Evolutionary conservation across 2,329 filamentous ascomycete species (phyloP), one percentile per base, ranked within the genome.

Genomic region (Curvularia sp.): DNA sequence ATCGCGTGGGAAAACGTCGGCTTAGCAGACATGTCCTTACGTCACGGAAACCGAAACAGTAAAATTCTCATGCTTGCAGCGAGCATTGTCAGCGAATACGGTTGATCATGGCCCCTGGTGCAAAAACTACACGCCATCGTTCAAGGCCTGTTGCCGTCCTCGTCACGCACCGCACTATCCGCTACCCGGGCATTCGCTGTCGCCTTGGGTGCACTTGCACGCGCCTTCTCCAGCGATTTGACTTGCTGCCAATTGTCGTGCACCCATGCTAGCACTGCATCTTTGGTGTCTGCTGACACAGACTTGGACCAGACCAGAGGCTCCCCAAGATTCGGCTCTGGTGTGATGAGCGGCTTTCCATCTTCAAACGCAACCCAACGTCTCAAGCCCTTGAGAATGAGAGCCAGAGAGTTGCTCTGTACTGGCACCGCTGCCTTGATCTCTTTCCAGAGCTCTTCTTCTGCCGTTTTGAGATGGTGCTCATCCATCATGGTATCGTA

Each of bases 401-500:
- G 47, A n/a, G 62, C 58, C 2, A 75, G 52, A 9, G 66, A 58
- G n/a, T 68, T 69, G 6, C 66, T 69, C 10, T 70, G 60, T 7
- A 66, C 35, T 0, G 73, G 71, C 6, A 79, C 47, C 0, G 47
- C 30, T 5, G 63, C 81, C 65, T 83, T 82, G n/a, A 84, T 71
- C 1, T 73, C 68, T 10, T 74, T 78, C 77, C 79, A 82, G 12
- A 88, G 43, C 4, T 57, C 57, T 4, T 69, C 64, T 61, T 78
- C 76, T 3, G 61, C 74, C 39, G 74, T 73, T 7, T 81, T 72
- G 2, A 68, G 67, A 48, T 83, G 76, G 24, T 75, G 74, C 41
- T 66, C 64, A 0, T 41, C 50, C 5, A 84, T 73, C 5, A 79
- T 80, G 0, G 61, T 52, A 0, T 78, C 66, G 64, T 85, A 89